Evolutionary conservation across 306 rosid genomes (phyloP), one percentile per base, ranked within the genome.

Genomic region (Quercus agrifolia): DNA sequence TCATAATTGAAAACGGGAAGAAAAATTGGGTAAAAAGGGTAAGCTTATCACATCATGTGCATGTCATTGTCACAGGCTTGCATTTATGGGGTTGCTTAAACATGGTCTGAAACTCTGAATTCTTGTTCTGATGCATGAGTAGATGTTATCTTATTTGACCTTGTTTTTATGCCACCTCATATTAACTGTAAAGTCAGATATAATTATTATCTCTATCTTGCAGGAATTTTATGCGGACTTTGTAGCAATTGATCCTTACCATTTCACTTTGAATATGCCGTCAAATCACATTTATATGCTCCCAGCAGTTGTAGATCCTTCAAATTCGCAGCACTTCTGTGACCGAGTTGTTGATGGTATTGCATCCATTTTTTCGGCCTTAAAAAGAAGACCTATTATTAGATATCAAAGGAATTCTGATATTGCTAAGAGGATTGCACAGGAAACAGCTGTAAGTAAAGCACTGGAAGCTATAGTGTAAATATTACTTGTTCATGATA

Each of bases 361-460:
- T 74, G 90, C 94, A 68, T 92, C 97, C 81, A 69, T 93, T 70
- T 95, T 95, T 81, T 80, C 93, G 88, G 92, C 97, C 12, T 79
- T 95, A 68, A 95, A 95, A 89, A 89, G 21, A 73, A 87, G 98
- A 79, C 99, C 98, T 0, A 74, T 91, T 14, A 88, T 95, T 86
- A 91, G 99, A 77, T 95, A 93, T 78, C 99, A 95, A 85, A 90
- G 93, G 84, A 89, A 97, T 49, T 93, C 99, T 52, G 98, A 95
- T 77, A 77, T 88, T 74, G 97, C 98, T 6, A 92, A 93, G 84
- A 87, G 96, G 83, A 87, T 95, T 86, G 99, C 97, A 71, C 98
- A 93, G 25, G 97, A 95, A 89, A 83, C 98, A 83, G 33, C 88
- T 28, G 98, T 94, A 77, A 79, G 97, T 85, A 54, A 57, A 69